A percentile compares a stretch with the other conserved stretches of the same genome.
phyloP scores from a whole-genome alignment of 2,329 filamentous ascomycete species.

The Gyromitra esculenta region DNA sequence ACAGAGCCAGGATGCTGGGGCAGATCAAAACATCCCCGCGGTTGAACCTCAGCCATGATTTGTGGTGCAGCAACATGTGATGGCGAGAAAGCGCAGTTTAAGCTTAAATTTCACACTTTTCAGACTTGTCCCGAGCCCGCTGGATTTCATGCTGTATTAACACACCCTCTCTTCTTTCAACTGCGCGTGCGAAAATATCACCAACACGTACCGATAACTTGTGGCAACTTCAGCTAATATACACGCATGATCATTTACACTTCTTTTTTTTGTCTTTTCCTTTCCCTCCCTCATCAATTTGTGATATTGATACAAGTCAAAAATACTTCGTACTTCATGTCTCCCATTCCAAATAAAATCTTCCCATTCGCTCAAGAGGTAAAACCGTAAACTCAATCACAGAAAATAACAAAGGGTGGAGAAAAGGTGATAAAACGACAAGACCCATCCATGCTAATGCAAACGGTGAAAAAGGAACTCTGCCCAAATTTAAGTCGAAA shows the following conservation, averaged over 20 bases:
- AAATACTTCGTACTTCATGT: constrained; percentile 37
- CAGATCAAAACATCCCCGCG: constrained; percentile 26
- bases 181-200: constrained; percentile 1
- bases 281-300: constrained; percentile 33
- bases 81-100: background rate
- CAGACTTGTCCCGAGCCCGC: background rate
- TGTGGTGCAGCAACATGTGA: background rate
- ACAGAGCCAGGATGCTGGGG: constrained; percentile 28
- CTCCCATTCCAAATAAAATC: constrained; percentile 35
- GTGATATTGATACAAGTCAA: constrained; percentile 46
- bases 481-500: constrained; percentile 30
- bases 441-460: constrained; percentile 51
- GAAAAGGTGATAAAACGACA: constrained; percentile 24
- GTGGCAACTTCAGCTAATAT: constrained; percentile 22
- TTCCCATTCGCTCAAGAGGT: constrained; percentile 12
- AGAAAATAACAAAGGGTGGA: constrained; percentile 19
- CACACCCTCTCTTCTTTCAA: background rate
- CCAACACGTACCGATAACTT: background rate
- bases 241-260: constrained; percentile 19
- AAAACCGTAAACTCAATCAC: constrained; percentile 27
- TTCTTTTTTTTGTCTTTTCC: constrained; percentile 7
- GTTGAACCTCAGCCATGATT: constrained; percentile 7
- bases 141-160: background rate
- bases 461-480: constrained; percentile 46
- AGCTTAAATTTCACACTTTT: constrained; percentile 30